Base-by-base conservation (phyloP, 1,284 basidiomycete genomes). In the Ganoderma sinense region DNA sequence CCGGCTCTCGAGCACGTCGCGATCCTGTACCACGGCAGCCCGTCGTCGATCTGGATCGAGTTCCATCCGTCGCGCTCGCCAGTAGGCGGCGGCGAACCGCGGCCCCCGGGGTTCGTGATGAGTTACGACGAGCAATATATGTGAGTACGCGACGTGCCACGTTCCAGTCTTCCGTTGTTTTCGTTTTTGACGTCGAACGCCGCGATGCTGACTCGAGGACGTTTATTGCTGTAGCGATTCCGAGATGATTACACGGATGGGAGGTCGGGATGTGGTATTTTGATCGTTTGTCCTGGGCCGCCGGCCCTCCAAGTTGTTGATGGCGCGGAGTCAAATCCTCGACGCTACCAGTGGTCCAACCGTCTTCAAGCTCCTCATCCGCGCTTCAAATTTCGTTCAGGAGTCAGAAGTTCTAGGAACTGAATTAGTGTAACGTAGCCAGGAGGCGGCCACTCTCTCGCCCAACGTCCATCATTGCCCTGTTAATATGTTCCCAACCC, bases 21-120 rank as follows among this genome's bases (percentile, higher is more conserved):
- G 11, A 20, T 67, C 10, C 45, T 67, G 10, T 67, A 62, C 36
- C 64, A 65, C 41, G 41, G 43, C 26, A 20, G 31, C 11, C 29
- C 55, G 5, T n/a, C 26, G 6, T 13, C 55, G 26, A n/a, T 36
- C 10, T 65, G 64, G 64, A 26, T 65, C 33, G 55, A 65, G 64
- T 65, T 65, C 41, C 43, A 56, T 56, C 53, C 53, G 18, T 33
- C 53, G 16, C 23, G 48, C 23, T 23, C 16, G 6, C 51, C n/a
- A n/a, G n/a, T n/a, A n/a, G n/a, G 53, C 16, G 10, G 53, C 31
- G 53, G 4, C 16, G 29, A 56, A 8, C 16, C 29, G 18, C 16
- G 7, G 31, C 31, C 18, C 16, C 53, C 29, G 8, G 16, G 26
- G 26, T 53, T 31, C 31, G 29, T 56, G 53, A 16, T 56, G 29